Evolutionary conservation across 164 flowering plant species (phyloP), one percentile per base, ranked within the genome.

Genomic region (Malania oleifera): DNA sequence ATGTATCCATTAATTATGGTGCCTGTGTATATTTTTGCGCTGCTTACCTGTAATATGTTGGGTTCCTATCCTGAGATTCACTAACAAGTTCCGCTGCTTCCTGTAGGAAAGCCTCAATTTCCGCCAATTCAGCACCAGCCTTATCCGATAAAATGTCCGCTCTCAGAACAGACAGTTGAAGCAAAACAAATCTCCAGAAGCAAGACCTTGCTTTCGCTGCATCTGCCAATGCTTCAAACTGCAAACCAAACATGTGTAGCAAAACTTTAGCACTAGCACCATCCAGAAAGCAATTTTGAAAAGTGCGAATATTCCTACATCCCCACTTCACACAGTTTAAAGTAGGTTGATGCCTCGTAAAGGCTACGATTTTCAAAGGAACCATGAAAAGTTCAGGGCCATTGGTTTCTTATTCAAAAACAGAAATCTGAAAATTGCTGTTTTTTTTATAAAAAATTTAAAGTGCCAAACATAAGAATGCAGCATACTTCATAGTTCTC

Each of bases 41-140:
- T 25, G 37, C n/a, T 45, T 61, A 86, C 99, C 99, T 87, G 80
- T 85, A 86, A 64, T 93, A 90, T 50, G 69, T 93, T 58, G 99
- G 92, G 64, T 93, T 80, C 74, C 83, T 88, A 14, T 73, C 76
- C 66, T 73, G 86, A 60, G 85, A 75, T 61, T 80, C 92, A 73
- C 81, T 92, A 54, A 93, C 91, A 66, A 93, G 96, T 75, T 93
- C 99, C 41, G 97, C 99, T 29, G 97, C 97, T 75, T 93, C 99
- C 78, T 90, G 95, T 59, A 93, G 48, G 37, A 81, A 68, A 61
- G 83, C 95, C 70, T 90, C 96, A 43, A 93, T 81, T 78, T 93
- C 95, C 41, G 96, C 93, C 74, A 77, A 73, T 60, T 83, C 96
- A 17, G 60, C 61, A 41, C 78, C 85, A 49, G 23, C 38, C 20